These are phyloP conservation scores for Allantophomopsis lycopodina DNA, from an alignment of 2,329 filamentous ascomycete genomes.

Conservation along the genomic window DNA sequence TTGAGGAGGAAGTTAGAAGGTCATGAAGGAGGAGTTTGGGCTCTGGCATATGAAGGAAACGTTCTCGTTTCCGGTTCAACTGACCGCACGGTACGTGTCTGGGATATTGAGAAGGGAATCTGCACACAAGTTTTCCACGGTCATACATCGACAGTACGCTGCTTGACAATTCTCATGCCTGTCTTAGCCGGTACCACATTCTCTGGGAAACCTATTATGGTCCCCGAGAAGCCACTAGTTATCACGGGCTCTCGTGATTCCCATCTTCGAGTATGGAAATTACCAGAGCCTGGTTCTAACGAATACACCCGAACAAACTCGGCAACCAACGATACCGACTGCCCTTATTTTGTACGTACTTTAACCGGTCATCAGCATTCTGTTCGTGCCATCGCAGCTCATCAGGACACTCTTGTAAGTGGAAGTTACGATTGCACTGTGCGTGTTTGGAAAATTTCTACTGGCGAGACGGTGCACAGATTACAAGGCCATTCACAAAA, in stretches of 20 bases:
- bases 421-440: slow-evolving; percentile 95
- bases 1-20: slow-evolving; percentile 74
- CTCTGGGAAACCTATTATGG: slow-evolving; percentile 67
- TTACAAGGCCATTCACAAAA: slow-evolving; percentile 82
- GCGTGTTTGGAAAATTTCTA: slow-evolving; percentile 94
- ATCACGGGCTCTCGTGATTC: slow-evolving; percentile 96
- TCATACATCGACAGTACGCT: slow-evolving; percentile 93
- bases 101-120: slow-evolving; percentile 88
- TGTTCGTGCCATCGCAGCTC: slow-evolving; percentile 86
- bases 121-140: slow-evolving; percentile 96
- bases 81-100: slow-evolving; percentile 94
- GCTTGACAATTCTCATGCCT: slow-evolving; percentile 86
- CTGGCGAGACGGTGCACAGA: slow-evolving; percentile 73
- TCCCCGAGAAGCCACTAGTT: slow-evolving; percentile 88
- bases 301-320: slow-evolving; percentile 69
- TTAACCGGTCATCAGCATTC: slow-evolving; percentile 82
- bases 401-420: slow-evolving; percentile 91
- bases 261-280: slow-evolving; percentile 84
- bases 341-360: slow-evolving; percentile 86
- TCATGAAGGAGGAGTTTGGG: slow-evolving; percentile 96
- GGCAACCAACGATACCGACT: slow-evolving; percentile 62
- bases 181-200: slow-evolving; percentile 58
- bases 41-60: slow-evolving; percentile 90
- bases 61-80: slow-evolving; percentile 92
- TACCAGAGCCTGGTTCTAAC: slow-evolving; percentile 68